Conservation (phyloP, 2,329 filamentous ascomycete genomes). For the Zasmidium citrigriseum region DNA sequence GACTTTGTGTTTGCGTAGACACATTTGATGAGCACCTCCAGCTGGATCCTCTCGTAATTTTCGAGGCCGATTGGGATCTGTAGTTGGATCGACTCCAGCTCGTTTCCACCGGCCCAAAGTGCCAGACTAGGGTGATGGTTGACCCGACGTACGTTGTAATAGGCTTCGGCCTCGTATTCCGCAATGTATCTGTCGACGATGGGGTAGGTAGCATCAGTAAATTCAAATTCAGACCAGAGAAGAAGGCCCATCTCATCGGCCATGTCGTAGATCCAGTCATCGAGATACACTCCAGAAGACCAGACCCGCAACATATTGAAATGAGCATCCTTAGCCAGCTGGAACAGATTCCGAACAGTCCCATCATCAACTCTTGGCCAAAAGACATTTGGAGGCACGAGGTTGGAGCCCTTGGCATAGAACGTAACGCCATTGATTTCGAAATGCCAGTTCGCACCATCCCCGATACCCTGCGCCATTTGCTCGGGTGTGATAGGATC, state of each 20-base stretch:
- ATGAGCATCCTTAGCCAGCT: slow-evolving; percentile 56
- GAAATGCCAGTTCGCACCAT: slow-evolving; percentile 62
- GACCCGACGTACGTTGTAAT: slow-evolving; percentile 59
- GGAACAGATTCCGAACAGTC: slow-evolving; percentile 54
- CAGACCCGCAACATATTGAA: slow-evolving; percentile 66
- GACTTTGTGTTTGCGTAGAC: slow-evolving; percentile 1
- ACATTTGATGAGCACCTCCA: slow-evolving; percentile 54
- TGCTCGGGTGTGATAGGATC: slow-evolving; percentile 55
- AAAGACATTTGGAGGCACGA: slow-evolving; percentile 63
- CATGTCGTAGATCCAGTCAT: slow-evolving; percentile 62
- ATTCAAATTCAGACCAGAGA: slow-evolving; percentile 64
- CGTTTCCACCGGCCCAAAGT: slow-evolving; percentile 50
- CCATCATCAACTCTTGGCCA: slow-evolving; percentile 59
- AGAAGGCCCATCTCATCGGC: slow-evolving; percentile 62
- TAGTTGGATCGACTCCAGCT: slow-evolving; percentile 58
- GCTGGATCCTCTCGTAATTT: slow-evolving; percentile 42
- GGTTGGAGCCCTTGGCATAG: slow-evolving; percentile 64
- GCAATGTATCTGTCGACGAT: slow-evolving; percentile 54
- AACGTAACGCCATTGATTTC: slow-evolving; percentile 65
- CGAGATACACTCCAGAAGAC: slow-evolving; percentile 59
- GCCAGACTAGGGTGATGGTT: slow-evolving; percentile 56
- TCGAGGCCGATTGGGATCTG: slow-evolving; percentile 38
- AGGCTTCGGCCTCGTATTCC: slow-evolving; percentile 56
- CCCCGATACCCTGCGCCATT: slow-evolving; percentile 53
- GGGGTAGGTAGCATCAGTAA: slow-evolving; percentile 61